These are phyloP conservation scores for Termitomyces sp. DNA, from an alignment of 768 basidiomycete genomes.

Conservation along the genomic window DNA sequence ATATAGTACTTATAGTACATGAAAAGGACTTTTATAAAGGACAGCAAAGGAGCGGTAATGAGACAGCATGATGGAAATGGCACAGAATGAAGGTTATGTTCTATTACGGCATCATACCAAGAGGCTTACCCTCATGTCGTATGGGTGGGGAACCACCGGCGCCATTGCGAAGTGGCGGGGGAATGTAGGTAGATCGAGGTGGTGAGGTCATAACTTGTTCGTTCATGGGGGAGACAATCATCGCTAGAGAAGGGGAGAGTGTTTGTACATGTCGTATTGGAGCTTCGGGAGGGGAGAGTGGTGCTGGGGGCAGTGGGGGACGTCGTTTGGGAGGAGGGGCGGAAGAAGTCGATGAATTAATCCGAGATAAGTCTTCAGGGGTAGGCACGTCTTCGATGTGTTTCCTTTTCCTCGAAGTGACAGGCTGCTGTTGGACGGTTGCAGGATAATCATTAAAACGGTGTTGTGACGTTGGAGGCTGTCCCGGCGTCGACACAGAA, in stretches of 20 bases:
- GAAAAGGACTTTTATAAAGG: background rate
- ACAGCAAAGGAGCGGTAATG: background rate
- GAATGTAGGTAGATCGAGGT: conserved; percentile 25
- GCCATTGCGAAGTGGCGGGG: conserved; percentile 22
- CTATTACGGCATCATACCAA: conserved; percentile 16
- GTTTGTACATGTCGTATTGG: conserved; percentile 36
- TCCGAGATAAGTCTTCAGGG: conserved; percentile 18
- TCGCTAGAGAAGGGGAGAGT: conserved; percentile 57
- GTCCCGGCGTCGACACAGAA: conserved; percentile 38
- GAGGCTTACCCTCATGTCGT: conserved; percentile 18
- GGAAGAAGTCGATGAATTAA: conserved; percentile 19
- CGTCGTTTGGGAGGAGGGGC: conserved; percentile 32
- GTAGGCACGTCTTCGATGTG: conserved; percentile 31
- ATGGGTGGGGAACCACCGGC: conserved; percentile 20
- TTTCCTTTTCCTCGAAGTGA: conserved; percentile 40
- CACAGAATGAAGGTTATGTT: background rate
- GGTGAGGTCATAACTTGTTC: conserved; percentile 35
- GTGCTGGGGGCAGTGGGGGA: conserved; percentile 22
- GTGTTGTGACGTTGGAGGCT: conserved; percentile 39
- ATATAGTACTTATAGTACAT: background rate
- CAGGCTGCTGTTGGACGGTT: conserved; percentile 29
- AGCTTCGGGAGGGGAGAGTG: conserved; percentile 20
- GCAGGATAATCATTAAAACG: conserved; percentile 28
- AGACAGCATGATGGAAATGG: conserved; percentile 3
- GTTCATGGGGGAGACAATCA: conserved; percentile 56